phyloP scores from a whole-genome alignment of 352 stramenopile genomes.

The Saprolegnia diclina region DNA sequence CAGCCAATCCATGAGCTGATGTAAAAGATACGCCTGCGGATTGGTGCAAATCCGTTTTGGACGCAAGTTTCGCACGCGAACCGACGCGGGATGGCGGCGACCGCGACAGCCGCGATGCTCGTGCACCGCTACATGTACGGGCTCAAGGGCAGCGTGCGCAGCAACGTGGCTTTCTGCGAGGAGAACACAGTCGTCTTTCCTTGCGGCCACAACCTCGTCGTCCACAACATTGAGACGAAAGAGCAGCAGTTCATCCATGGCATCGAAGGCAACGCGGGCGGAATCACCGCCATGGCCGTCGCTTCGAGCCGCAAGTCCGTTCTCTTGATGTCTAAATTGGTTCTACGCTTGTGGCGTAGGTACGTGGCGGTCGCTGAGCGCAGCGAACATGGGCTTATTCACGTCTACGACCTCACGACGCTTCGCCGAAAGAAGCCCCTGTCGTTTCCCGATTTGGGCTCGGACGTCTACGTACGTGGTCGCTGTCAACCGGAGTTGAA shows the following conservation, averaged over 20 bases:
- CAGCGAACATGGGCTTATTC: conserved; percentile 70
- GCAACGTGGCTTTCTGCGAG: conserved; percentile 80
- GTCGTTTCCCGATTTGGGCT: conserved; percentile 64
- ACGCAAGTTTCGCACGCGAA: neutral
- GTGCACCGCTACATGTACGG: conserved; percentile 68
- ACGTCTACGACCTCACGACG: conserved; percentile 88
- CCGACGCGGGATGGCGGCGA: neutral
- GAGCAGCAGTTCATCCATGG: conserved; percentile 87
- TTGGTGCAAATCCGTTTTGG: neutral
- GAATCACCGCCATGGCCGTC: conserved; percentile 84
- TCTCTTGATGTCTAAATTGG: neutral
- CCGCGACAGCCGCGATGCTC: conserved; percentile 5
- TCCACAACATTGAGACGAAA: conserved; percentile 87
- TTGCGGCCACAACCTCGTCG: conserved; percentile 81
- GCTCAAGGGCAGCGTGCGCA: conserved; percentile 74
- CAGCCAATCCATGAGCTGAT: neutral
- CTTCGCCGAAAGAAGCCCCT: conserved; percentile 84
- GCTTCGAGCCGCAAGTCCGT: conserved; percentile 59
- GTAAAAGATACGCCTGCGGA: neutral
- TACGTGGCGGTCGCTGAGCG: conserved; percentile 88
- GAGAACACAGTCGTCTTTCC: conserved; percentile 83
- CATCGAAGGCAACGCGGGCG: conserved; percentile 62
- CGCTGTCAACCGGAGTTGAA: neutral
- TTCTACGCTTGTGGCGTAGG: conserved; percentile 21
- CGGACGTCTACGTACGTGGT: conserved; percentile 53